phyloP scores from a whole-genome alignment of 495 filamentous ascomycete species.

The Staphylotrichum tortipilum region DNA sequence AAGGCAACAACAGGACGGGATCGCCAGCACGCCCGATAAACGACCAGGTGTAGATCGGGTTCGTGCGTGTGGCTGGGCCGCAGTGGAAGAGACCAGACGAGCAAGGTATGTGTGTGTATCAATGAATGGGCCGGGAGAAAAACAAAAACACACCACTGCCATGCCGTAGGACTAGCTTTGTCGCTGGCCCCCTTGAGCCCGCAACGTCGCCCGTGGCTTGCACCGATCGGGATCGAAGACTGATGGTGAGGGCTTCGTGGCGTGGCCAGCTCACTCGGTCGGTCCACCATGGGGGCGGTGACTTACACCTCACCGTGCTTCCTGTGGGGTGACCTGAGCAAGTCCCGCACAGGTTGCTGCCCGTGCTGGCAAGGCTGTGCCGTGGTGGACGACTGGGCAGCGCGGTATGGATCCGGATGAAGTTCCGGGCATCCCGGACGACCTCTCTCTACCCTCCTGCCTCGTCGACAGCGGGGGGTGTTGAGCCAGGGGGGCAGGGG shows the following conservation, averaged over 20 bases:
- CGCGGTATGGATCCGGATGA: conserved; percentile 13
- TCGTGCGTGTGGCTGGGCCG: conserved; percentile 9
- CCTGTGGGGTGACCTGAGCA: conserved; percentile 20
- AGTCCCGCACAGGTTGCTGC: conserved; percentile 8
- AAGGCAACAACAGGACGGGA: not conserved
- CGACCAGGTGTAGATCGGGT: conserved; percentile 9
- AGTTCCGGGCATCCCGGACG: conserved; percentile 12
- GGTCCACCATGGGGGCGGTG: conserved; percentile 19
- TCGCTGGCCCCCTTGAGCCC: no score
- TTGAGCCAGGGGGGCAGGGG: no score
- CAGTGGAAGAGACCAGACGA: conserved; percentile 1
- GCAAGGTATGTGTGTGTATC: not conserved
- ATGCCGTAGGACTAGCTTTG: no score
- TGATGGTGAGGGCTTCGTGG: conserved; percentile 12
- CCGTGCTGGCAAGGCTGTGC: conserved; percentile 7
- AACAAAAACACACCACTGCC: no score
- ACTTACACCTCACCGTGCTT: conserved; percentile 24
- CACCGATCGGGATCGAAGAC: conserved; percentile 8
- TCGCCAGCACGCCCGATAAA: conserved; percentile 12
- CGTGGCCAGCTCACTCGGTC: conserved; percentile 5
- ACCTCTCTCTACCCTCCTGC: not conserved
- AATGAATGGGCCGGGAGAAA: no score
- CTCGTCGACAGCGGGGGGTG: no score
- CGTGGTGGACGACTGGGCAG: conserved; percentile 2
- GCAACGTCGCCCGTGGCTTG: not conserved